Evolutionary conservation across 345 rosid genomes (phyloP).

Genomic region (Citrus mangshanensis): DNA sequence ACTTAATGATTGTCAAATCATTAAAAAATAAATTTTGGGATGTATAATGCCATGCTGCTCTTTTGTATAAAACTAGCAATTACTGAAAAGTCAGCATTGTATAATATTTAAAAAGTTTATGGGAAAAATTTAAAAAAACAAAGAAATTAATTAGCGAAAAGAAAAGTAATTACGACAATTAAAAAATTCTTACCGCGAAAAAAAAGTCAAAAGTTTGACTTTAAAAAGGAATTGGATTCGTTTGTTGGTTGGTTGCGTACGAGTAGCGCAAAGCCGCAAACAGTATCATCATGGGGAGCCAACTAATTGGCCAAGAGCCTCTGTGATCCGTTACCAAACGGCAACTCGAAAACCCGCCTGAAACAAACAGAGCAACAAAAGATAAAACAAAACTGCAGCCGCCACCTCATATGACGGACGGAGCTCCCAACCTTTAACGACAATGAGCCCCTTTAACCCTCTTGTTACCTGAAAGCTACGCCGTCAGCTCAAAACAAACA

Average conservation of each 20-base stretch:
- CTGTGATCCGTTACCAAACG: conserved; percentile 6
- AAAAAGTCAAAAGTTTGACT: neutral
- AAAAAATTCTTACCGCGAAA: neutral
- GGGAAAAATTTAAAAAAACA: neutral
- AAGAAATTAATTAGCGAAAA: neutral
- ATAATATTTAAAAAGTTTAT: no score
- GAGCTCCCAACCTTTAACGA: neutral
- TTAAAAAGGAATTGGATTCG: neutral
- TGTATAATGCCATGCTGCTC: no score
- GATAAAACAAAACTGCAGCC: neutral
- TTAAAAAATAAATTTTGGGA: no score
- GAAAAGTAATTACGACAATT: neutral
- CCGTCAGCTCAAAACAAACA: neutral
- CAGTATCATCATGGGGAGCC: neutral
- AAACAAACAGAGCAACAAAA: neutral
- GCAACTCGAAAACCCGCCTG: neutral
- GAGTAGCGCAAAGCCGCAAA: neutral
- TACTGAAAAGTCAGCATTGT: no score
- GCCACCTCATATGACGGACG: neutral
- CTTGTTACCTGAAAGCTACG: conserved; percentile 17
- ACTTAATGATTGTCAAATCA: no score
- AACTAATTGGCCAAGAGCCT: neutral
- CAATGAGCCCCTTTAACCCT: conserved; percentile 30
- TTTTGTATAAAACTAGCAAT: no score
- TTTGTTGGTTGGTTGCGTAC: neutral